Conservation (phyloP, 1,139 yeast species). For the Hanseniaspora sp. region DNA sequence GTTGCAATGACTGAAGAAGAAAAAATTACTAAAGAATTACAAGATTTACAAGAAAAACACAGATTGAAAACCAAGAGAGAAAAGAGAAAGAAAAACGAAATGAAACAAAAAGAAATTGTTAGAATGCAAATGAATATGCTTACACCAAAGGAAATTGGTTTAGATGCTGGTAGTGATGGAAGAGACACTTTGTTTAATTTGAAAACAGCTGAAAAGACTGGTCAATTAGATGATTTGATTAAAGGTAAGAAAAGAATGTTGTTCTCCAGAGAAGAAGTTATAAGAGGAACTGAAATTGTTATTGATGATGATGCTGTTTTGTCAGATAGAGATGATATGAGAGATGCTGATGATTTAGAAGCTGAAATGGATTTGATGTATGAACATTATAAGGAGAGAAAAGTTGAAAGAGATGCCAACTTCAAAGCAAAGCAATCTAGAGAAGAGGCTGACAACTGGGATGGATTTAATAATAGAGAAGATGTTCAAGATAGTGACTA, state of each 20-base stretch:
- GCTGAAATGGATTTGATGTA: constrained; percentile 78
- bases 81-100: constrained; percentile 69
- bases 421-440: constrained; percentile 70
- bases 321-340: constrained; percentile 33
- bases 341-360: constrained; percentile 60
- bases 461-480: constrained; percentile 49
- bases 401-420: constrained; percentile 69
- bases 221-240: constrained; percentile 59
- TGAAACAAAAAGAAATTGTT: constrained; percentile 74
- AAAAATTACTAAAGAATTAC: constrained; percentile 73
- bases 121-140: constrained; percentile 96
- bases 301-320: constrained; percentile 36
- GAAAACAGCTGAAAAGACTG: constrained; percentile 74
- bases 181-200: constrained; percentile 73
- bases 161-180: constrained; percentile 80
- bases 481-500: constrained; percentile 33
- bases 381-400: constrained; percentile 55
- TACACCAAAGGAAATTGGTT: constrained; percentile 84
- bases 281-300: constrained; percentile 44
- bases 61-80: constrained; percentile 62
- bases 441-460: constrained; percentile 75
- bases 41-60: constrained; percentile 60
- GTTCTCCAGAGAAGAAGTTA: constrained; percentile 45
- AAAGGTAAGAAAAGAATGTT: constrained; percentile 77
- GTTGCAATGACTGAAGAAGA: constrained; percentile 79